phyloP scores from a whole-genome alignment of 1,284 basidiomycete genomes.

The Leccinum pseudoinsigne region DNA sequence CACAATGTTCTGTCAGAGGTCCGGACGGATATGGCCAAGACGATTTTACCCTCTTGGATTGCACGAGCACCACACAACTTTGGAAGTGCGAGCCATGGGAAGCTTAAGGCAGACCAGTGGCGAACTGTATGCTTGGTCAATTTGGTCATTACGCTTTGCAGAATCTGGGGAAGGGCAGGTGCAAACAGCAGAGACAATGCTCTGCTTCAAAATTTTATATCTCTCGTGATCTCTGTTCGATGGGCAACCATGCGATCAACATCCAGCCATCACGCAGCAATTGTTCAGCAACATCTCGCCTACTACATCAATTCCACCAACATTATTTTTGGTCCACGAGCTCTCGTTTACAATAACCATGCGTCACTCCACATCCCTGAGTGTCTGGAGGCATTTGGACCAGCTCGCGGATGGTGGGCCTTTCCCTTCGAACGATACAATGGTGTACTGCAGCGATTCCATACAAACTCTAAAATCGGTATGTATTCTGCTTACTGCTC shows the following conservation, averaged over 20 bases:
- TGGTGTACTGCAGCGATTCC: not conserved
- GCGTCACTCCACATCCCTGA: not conserved
- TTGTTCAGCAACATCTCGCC: not conserved
- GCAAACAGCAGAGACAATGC: not conserved
- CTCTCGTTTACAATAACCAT: not conserved
- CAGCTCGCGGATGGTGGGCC: not conserved
- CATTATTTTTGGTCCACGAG: no score
- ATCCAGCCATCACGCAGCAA: not conserved
- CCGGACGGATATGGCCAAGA: no score
- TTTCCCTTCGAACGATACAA: not conserved
- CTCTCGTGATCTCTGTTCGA: not conserved
- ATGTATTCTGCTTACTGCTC: not conserved
- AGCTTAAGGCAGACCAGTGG: constrained; percentile 12
- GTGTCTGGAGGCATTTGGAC: not conserved
- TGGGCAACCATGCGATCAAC: not conserved
- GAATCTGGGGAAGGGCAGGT: constrained; percentile 8
- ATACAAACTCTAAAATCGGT: not conserved
- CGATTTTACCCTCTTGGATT: constrained; percentile 6
- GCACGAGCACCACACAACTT: not conserved
- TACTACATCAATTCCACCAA: no score
- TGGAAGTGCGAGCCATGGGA: constrained; percentile 3
- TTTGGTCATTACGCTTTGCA: not conserved
- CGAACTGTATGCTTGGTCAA: not conserved
- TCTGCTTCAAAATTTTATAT: not conserved
- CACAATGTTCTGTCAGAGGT: not conserved